Evolutionary conservation across 169 alveolate species (phyloP), one percentile per base, ranked within the genome.

Genomic region (Eimeria falciformis): DNA sequence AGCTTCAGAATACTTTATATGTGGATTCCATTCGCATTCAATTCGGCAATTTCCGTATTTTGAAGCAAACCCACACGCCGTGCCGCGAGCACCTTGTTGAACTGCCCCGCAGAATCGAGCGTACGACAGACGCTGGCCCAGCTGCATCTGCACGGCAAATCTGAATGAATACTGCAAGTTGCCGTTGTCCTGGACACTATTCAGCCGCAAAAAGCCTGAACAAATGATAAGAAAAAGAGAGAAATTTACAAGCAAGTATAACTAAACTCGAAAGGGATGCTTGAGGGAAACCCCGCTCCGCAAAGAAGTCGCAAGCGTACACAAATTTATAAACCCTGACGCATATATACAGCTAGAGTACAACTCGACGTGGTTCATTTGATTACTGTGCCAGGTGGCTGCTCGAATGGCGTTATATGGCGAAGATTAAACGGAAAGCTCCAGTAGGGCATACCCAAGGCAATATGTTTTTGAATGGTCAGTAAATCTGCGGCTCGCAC

Each of bases 401-500:
- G 40, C 40, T 33, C 40, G 40, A 33, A 33, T 33, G 40, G 40
- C 40, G 40, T 2, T 33, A 0, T 33, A 33, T 0, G 40, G 2
- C 40, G 40, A 33, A 33, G 40, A 33, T 33, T 2, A 33, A 53
- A 53, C 65, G 17, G 65, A 53, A 53, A 53, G 65, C 47, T 5
- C 6, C 11, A 65, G 53, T 27, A 23, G 45, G 65, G 18, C 89
- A 29, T 79, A 53, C 89, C 65, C 53, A 73, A 25, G 18, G 55
- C 75, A 37, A 79, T 79, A 73, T 33, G 73, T 23, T 79, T 79
- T 55, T 79, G 89, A 79, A 79, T 53, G 25, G 89, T 29, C 5
- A 79, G 89, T 33, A 79, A 55, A 53, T 79, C 89, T 79, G 89
- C 89, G 5, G 89, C 89, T 55, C 33, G 89, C 47, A 79, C 89